Base-by-base conservation (phyloP, 108 stramenopile genomes). In the Skeletonema menzelii region DNA sequence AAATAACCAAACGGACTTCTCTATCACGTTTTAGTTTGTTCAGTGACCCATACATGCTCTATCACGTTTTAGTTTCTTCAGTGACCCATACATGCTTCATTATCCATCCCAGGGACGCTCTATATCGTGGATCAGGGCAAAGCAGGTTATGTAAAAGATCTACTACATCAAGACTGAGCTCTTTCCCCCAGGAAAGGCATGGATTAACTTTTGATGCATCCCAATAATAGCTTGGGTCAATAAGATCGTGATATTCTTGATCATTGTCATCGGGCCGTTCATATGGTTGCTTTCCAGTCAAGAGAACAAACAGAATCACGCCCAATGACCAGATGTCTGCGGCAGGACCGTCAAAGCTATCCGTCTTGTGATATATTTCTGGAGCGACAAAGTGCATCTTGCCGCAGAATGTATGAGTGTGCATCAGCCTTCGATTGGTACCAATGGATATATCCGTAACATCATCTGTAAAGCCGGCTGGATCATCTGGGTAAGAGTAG, bases 241-340 rank as follows among this genome's bases (percentile, higher is more conserved):
- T 53, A 38, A 65, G 59, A 40, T 83, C 72, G 14, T 91, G 87
- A 34, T 76, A 93, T 37, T 88, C 86, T 31, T 73, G 31, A 59
- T 93, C 92, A 57, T 69, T 77, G 10, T 65, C 37, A 46, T 87
- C 75, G 7, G 91, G 88, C 46, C 77, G 62, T 58, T 89, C 85
- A 56, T 91, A 92, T 1, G 93, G 89, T 19, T 87, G 87, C 42
- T 88, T 87, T 15, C 94, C 96, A 8, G 91, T 94, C 27, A 91
- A 67, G 80, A 95, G 81, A 32, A 91, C 85, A 75, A 96, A 98
- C 24, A 98, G 73, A 38, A 96, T 91, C 27, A 94, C 86, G 2
- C 96, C 97, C 8, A 70, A 47, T 2, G 96, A 92, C 96, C 96
- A 98, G 5, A 98, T 65, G 69, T 98, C 97, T 4, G 88, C 85